These are phyloP conservation scores for Pyrenophora teres DNA, from an alignment of 2,329 filamentous ascomycete species.

Conservation along the genomic window DNA sequence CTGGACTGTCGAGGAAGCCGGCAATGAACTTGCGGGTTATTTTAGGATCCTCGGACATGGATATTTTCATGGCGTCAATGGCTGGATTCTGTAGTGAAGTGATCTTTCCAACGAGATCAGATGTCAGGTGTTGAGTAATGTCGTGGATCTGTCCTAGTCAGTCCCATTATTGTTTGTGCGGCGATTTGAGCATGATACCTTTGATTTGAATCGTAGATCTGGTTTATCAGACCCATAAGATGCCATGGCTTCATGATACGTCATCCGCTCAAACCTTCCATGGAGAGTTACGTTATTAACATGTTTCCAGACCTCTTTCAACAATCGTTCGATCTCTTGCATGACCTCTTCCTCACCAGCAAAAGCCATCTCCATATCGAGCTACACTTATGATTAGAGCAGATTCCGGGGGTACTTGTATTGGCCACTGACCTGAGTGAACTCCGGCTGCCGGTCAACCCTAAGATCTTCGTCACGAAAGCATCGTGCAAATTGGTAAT, in stretches of 20 bases:
- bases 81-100: constrained; percentile 69
- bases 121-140: constrained; percentile 66
- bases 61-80: constrained; percentile 75
- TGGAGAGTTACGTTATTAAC: constrained; percentile 53
- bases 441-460: constrained; percentile 93
- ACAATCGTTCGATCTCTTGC: constrained; percentile 58
- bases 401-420: no score
- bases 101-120: constrained; percentile 74
- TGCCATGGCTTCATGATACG: constrained; percentile 78
- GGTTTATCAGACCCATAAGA: constrained; percentile 90
- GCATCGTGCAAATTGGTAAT: constrained; percentile 92
- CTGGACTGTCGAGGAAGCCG: constrained; percentile 71
- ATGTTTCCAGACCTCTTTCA: constrained; percentile 60
- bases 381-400: constrained; percentile 50
- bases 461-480: constrained; percentile 94
- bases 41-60: constrained; percentile 58
- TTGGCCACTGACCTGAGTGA: constrained; percentile 72
- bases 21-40: constrained; percentile 66
- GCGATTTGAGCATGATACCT: constrained; percentile 51
- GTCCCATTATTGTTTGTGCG: constrained; percentile 16
- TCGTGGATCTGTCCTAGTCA: constrained; percentile 60
- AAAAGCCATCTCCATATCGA: constrained; percentile 95
- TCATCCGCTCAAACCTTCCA: constrained; percentile 61
- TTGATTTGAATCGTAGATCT: constrained; percentile 75
- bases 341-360: constrained; percentile 73